Evolutionary conservation across 2,329 filamentous ascomycete species (phyloP), one percentile per base, ranked within the genome.

Genomic region (Paraphaeosphaeria sporulosa): DNA sequence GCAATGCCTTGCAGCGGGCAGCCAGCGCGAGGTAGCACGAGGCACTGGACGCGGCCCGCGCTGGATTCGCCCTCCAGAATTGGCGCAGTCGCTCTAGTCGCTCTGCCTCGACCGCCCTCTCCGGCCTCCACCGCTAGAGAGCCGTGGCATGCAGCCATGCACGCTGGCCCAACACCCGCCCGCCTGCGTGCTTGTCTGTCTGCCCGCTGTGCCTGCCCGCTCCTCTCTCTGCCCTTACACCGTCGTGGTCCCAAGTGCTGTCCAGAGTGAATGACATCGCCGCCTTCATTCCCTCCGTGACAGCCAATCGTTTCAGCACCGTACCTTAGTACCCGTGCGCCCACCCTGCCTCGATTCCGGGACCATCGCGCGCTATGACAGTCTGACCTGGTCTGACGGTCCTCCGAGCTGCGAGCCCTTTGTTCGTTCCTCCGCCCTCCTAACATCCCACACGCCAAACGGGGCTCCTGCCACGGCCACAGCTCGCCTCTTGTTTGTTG

Each of bases 291-390:
- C 68, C 70, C 63, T 69, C 67, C 71, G 70, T 75, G 70, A 74
- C 74, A 69, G 62, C 74, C 74, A 76, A 76, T 76, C 74, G 75
- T 76, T 76, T 76, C 75, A 76, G 68, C 72, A 69, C 64, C 64
- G 70, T 73, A 75, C 71, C 71, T 74, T 69, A 68, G 67, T 61
- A 70, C 71, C 74, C 73, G 72, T 77, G 75, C 72, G 70, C 71
- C 63, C 68, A 42, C 57, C 47, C 70, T 71, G 67, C 65, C 66
- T 76, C 72, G 68, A 76, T 71, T 72, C 72, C 71, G 73, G 71
- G 66, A 65, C 68, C 68, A 69, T 69, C 65, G 73, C 75, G 73
- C 75, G 73, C 75, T 76, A 75, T 76, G 74, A 76, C 73, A 71
- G 67, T 74, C 72, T 76, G 74, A 76, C 72, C 74, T 74, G 63